Conservation (phyloP, 2,329 filamentous ascomycete species). For the Dryadomyces quercivorus region DNA sequence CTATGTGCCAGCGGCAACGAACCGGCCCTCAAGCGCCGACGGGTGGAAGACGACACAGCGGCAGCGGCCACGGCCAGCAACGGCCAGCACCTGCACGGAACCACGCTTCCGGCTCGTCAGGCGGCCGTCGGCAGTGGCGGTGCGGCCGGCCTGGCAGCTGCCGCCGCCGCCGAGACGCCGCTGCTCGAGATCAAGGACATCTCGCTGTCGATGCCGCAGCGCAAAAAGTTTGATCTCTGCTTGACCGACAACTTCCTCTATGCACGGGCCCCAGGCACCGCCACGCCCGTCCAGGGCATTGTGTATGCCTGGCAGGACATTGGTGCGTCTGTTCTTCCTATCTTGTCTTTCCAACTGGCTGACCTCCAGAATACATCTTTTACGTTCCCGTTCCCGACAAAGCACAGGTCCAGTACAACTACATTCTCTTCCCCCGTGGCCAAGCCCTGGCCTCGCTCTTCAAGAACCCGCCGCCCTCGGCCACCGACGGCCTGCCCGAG, state of each 20-base stretch:
- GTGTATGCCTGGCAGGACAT: slow-evolving; percentile 50
- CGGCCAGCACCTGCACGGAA: slow-evolving; percentile 11
- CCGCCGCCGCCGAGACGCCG: slow-evolving; percentile 31
- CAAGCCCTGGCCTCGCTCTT: slow-evolving; percentile 30
- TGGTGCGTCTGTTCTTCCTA: slow-evolving; percentile 25
- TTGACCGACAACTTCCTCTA: slow-evolving; percentile 49
- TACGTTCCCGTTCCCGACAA: slow-evolving; percentile 55
- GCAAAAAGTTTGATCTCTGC: slow-evolving; percentile 56
- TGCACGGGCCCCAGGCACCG: slow-evolving; percentile 38
- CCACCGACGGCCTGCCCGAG: slow-evolving; percentile 28
- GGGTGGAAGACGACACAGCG: slow-evolving; percentile 27
- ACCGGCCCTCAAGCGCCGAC: slow-evolving; percentile 37
- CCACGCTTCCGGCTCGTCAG: slow-evolving; percentile 7
- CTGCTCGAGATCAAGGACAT: slow-evolving; percentile 53
- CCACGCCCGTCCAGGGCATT: slow-evolving; percentile 38
- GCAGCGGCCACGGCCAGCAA: slow-evolving; percentile 5
- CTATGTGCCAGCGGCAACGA: slow-evolving; percentile 17
- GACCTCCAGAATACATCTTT: slow-evolving; percentile 43
- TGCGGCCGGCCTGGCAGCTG: slow-evolving; percentile 12
- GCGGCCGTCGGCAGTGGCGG: slow-evolving; percentile 8
- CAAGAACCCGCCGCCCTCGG: slow-evolving; percentile 24
- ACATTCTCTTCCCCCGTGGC: slow-evolving; percentile 47
- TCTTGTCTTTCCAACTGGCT: background rate
- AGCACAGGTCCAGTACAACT: slow-evolving; percentile 52
- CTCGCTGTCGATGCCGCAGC: slow-evolving; percentile 52